phyloP scores from a whole-genome alignment of 2,329 filamentous ascomycete genomes.

The Aspergillus piperis region DNA sequence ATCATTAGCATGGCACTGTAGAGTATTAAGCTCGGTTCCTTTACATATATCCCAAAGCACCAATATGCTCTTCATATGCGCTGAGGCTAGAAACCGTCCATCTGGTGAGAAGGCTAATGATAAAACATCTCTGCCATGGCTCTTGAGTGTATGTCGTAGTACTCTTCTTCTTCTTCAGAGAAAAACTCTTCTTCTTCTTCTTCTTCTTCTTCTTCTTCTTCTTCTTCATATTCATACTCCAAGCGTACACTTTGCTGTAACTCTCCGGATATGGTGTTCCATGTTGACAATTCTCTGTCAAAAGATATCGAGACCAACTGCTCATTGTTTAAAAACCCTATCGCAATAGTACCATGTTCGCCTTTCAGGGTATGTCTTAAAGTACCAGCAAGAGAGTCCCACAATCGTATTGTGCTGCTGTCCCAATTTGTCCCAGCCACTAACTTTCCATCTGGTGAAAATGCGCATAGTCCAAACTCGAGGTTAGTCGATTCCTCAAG shows the following conservation, averaged over 20 bases:
- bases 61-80: too few species aligned
- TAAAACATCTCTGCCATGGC: fast-evolving
- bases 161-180: too few species aligned
- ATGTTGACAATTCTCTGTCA: not conserved
- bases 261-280: too few species aligned
- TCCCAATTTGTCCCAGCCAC: fast-evolving
- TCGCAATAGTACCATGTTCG: fast-evolving
- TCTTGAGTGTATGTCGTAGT: not conserved
- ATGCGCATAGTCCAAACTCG: too few species aligned
- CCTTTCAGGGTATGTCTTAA: not conserved
- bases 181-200: too few species aligned
- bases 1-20: too few species aligned
- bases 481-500: too few species aligned
- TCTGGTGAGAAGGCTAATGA: not conserved
- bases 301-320: not conserved
- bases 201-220: too few species aligned
- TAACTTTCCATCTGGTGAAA: not conserved
- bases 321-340: not conserved
- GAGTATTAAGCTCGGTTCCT: too few species aligned
- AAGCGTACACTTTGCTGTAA: too few species aligned
- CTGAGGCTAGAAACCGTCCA: not conserved
- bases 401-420: not conserved
- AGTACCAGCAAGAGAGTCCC: not conserved
- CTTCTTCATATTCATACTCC: too few species aligned
- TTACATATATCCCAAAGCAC: too few species aligned